Evolutionary conservation across 805 yeast genomes (phyloP), one percentile per base, ranked within the genome.

Genomic region (Pichia manshurica): DNA sequence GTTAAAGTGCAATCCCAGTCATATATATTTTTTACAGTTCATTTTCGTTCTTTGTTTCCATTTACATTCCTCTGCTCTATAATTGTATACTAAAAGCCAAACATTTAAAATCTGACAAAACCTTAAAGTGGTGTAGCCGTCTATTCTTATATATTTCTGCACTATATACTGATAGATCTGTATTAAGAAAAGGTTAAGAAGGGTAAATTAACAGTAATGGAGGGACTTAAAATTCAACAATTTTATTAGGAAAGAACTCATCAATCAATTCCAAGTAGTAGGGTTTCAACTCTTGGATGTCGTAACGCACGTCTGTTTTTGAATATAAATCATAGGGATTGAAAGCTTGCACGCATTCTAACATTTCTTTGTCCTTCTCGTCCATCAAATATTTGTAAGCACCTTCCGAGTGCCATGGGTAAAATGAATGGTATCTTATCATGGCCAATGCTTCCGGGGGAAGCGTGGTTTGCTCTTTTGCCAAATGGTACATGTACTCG

Each of bases 341-440:
- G 59, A 82, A 82, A 1, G 79, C 80, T 56, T 78, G 70, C 16
- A 82, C 88, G 8, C 83, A 85, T 47, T 72, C 71, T 42, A 82
- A 64, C 79, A 81, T 77, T 58, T 75, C 71, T 44, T 69, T 62
- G 56, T 82, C 89, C 47, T 78, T 76, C 8, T 75, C 78, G 55
- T 77, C 75, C 88, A 82, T 82, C 46, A 82, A 65, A 56, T 81
- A 77, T 36, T 66, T 66, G 62, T 82, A 82, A 1, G 86, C 86
- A 44, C 76, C 74, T 56, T 82, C 87, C 50, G 82, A 77, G 59
- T 82, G 89, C 82, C 87, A 81, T 1, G 89, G 89, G 59, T 82
- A 82, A 54, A 82, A 82, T 1, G 87, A 81, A 61, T 82, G 89
- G 59, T 82, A 82, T 50, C 89, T 63, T 42, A 82, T 82, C 86